These are phyloP conservation scores for Rachicladosporium sp. DNA, from an alignment of 2,329 filamentous ascomycete species.

Conservation along the genomic window DNA sequence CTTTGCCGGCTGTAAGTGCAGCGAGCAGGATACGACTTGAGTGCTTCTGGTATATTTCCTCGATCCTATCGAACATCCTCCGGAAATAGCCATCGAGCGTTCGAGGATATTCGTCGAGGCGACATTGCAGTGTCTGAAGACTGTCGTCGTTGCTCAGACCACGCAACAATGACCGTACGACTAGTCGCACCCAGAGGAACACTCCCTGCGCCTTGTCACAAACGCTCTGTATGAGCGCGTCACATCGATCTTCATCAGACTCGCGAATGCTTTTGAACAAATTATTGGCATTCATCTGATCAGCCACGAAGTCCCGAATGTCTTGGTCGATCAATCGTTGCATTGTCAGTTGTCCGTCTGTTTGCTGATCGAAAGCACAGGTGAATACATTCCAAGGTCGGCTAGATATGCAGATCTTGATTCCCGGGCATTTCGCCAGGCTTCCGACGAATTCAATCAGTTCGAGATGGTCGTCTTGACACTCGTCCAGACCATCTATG, in stretches of 20 bases:
- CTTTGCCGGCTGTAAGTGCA: neutral
- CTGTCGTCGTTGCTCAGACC: constrained; percentile 3
- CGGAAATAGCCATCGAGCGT: neutral
- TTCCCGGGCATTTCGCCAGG: too few species aligned
- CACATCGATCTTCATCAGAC: too few species aligned
- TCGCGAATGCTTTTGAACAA: too few species aligned
- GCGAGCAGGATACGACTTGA: neutral
- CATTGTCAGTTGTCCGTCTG: neutral
- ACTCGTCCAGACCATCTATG: constrained; percentile 9
- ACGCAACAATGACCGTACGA: constrained; percentile 11
- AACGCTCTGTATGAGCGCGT: constrained; percentile 8
- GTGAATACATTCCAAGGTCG: too few species aligned
- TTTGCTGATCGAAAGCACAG: neutral
- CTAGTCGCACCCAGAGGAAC: constrained; percentile 19
- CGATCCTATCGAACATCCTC: neutral
- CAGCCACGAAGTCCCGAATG: constrained; percentile 10
- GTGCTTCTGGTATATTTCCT: neutral
- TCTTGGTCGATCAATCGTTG: constrained; percentile 2
- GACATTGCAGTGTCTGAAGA: neutral
- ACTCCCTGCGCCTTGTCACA: constrained; percentile 14
- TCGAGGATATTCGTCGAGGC: too few species aligned
- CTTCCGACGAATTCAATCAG: too few species aligned
- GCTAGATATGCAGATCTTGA: too few species aligned
- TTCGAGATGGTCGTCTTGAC: too few species aligned
- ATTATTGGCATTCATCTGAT: constrained; percentile 10